These are phyloP conservation scores for Ganoderma boninense DNA, from an alignment of 1,284 basidiomycete genomes.

Conservation along the genomic window DNA sequence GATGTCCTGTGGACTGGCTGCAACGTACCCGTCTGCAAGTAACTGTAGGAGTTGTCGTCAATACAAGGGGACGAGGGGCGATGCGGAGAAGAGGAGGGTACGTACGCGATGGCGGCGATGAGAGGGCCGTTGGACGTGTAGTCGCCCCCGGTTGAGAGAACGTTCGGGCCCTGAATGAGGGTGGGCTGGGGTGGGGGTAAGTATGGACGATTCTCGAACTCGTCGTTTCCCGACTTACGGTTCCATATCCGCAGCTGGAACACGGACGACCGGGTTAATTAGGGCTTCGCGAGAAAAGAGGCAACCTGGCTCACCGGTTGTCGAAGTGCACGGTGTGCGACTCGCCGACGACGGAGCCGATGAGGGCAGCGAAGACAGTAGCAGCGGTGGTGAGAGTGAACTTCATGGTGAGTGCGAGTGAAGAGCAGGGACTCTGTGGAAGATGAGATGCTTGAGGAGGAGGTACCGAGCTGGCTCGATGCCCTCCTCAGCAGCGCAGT, in stretches of 20 bases:
- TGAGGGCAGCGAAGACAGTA: conserved; percentile 36
- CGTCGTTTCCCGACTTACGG: not conserved
- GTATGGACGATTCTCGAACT: conserved; percentile 3
- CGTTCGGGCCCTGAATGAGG: conserved; percentile 42
- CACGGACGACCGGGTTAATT: too few species aligned
- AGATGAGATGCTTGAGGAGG: not conserved
- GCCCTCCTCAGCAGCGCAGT: not conserved
- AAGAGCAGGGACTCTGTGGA: not conserved
- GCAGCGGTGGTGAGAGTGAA: conserved; percentile 40
- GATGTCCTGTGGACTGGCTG: not conserved
- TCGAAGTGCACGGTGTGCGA: conserved; percentile 47
- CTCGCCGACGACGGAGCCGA: conserved; percentile 42
- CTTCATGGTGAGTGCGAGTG: conserved; percentile 41
- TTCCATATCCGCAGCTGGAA: too few species aligned
- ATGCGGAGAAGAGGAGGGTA: not conserved
- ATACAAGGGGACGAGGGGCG: too few species aligned
- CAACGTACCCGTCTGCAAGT: conserved; percentile 41
- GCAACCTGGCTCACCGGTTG: conserved; percentile 42
- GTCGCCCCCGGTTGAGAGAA: conserved; percentile 45
- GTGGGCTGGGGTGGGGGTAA: conserved; percentile 34
- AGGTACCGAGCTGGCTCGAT: not conserved
- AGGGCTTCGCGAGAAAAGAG: conserved; percentile 23
- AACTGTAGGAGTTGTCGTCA: conserved; percentile 30
- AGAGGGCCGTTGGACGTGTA: conserved; percentile 43
- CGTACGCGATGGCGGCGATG: conserved; percentile 45